Conservation (phyloP, 1,284 basidiomycete genomes). For the Chalciporus sp. region DNA sequence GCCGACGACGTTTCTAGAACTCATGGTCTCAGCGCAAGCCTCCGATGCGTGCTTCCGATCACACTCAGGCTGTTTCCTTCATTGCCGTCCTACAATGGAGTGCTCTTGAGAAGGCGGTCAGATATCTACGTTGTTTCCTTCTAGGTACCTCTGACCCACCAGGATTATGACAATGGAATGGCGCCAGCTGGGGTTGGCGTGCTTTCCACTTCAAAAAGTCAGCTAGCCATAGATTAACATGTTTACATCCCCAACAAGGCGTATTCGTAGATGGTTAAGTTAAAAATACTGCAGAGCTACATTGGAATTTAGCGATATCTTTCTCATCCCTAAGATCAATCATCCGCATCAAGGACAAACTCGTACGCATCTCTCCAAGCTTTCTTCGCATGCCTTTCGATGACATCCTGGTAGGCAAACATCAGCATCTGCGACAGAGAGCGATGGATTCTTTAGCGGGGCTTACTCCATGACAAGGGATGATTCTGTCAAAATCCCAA, state of each 20-base stretch:
- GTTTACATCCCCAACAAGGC: background rate
- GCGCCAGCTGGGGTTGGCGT: no score
- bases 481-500: slow-evolving; percentile 90
- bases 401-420: slow-evolving; percentile 61
- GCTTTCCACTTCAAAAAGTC: background rate
- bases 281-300: background rate
- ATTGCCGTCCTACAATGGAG: no score
- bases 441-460: background rate
- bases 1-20: no score
- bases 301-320: background rate
- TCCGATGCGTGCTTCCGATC: no score
- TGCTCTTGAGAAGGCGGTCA: no score
- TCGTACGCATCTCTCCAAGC: slow-evolving; percentile 61
- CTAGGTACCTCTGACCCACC: no score
- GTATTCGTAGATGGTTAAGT: background rate
- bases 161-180: no score
- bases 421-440: slow-evolving; percentile 4
- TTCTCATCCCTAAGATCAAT: background rate
- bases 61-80: no score
- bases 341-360: slow-evolving; percentile 27
- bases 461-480: slow-evolving; percentile 90
- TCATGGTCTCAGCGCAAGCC: no score
- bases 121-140: no score
- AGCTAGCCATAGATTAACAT: background rate
- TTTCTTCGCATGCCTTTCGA: slow-evolving; percentile 72